phyloP scores from a whole-genome alignment of 1,284 basidiomycete genomes.

The Takashimella koratensis region DNA sequence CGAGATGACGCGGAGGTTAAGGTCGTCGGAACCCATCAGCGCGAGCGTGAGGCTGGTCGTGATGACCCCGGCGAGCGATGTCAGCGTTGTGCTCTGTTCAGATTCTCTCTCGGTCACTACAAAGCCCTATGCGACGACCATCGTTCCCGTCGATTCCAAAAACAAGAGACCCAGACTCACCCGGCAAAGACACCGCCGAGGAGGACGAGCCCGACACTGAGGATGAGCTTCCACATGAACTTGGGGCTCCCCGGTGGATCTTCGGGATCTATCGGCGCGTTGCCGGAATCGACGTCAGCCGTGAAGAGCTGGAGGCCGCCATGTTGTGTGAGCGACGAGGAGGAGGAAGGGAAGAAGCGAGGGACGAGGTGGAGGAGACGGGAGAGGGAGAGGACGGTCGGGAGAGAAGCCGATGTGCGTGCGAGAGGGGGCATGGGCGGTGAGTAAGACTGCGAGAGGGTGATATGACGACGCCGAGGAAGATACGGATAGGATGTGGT shows the following conservation, averaged over 20 bases:
- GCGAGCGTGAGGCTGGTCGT: slow-evolving; percentile 69
- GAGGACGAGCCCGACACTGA: slow-evolving; percentile 66
- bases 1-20: slow-evolving; percentile 81
- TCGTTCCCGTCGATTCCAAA: too few relatives aligned
- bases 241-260: slow-evolving; percentile 40
- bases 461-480: background rate
- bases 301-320: background rate
- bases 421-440: slow-evolving; percentile 17
- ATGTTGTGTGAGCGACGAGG: background rate
- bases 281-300: background rate
- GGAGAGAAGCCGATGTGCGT: slow-evolving; percentile 17
- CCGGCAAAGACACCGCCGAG: slow-evolving; percentile 81
- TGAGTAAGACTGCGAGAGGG: background rate
- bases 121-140: too few relatives aligned
- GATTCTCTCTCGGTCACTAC: too few relatives aligned
- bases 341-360: slow-evolving; percentile 1
- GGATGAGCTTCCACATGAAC: slow-evolving; percentile 64
- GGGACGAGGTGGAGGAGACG: slow-evolving; percentile 35
- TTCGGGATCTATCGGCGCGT: slow-evolving; percentile 27
- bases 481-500: background rate
- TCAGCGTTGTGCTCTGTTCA: slow-evolving; percentile 1
- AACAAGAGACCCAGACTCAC: too few relatives aligned
- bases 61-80: too few relatives aligned
- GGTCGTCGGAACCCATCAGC: slow-evolving; percentile 90
- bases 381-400: slow-evolving; percentile 36